Evolutionary conservation across 2,329 filamentous ascomycete species (phyloP).

Genomic region (Proliferodiscus dingleyae): DNA sequence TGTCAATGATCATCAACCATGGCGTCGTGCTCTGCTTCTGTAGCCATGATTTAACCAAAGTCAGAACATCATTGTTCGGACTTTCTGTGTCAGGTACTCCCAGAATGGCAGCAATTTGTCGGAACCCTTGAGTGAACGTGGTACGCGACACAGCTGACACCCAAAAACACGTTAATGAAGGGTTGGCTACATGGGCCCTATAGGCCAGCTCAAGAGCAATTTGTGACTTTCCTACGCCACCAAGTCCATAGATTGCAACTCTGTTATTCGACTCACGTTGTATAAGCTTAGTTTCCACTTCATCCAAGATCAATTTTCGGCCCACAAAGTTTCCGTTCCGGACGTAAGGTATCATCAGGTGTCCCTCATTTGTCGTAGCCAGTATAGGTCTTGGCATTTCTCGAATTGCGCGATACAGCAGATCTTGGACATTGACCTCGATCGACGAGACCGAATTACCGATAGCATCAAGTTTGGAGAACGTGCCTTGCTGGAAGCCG

Average conservation of each 20-base stretch:
- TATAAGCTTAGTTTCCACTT: background rate
- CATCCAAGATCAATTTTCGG: background rate
- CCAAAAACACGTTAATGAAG: background rate
- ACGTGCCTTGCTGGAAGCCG: background rate
- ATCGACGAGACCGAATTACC: background rate
- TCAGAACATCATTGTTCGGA: conserved; percentile 6
- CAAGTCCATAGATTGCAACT: conserved; percentile 1
- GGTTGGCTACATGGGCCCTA: background rate
- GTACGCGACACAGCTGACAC: background rate
- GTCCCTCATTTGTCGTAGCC: too few relatives aligned
- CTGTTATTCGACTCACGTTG: background rate
- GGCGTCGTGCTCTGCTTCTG: background rate
- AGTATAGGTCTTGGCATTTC: background rate
- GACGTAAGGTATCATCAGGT: too few relatives aligned
- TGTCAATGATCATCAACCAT: conserved; percentile 35
- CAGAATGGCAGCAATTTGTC: conserved; percentile 4
- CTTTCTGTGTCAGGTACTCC: background rate
- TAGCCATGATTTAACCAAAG: conserved; percentile 6
- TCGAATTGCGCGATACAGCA: background rate
- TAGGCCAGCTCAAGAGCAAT: conserved; percentile 1
- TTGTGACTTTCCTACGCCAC: conserved; percentile 1
- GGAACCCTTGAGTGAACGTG: conserved; percentile 5
- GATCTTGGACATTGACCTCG: background rate
- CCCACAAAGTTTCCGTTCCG: too few relatives aligned
- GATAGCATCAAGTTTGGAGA: background rate